Evolutionary conservation across 805 yeast genomes (phyloP), one percentile per base, ranked within the genome.

Genomic region (Allodekkera sacchari): DNA sequence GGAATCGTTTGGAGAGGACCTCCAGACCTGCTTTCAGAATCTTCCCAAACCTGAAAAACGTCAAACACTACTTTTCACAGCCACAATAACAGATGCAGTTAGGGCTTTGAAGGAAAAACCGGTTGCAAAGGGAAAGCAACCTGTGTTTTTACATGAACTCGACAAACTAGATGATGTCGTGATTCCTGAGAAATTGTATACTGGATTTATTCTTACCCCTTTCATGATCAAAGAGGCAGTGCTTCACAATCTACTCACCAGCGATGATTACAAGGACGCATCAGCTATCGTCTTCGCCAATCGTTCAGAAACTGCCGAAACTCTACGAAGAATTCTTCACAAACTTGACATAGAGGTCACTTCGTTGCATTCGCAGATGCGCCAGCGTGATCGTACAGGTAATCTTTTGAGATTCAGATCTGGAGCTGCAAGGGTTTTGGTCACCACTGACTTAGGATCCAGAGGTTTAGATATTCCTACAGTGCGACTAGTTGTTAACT

Each of bases 381-480:
- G 89, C 1, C 99, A 92, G 59, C 59, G 68, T 18, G 97, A 92
- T 52, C 73, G 99, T 57, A 77, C 89, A 16, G 85, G 83, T 53
- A 83, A 96, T 0, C 63, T 92, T 34, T 97, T 88, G 42, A 66
- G 97, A 47, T 92, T 92, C 60, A 73, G 89, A 48, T 96, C 97
- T 0, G 82, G 83, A 34, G 96, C 95, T 4, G 97, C 97, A 0
- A 70, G 94, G 28, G 84, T 92, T 1, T 61, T 92, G 34, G 78
- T 92, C 12, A 96, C 97, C 6, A 92, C 99, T 0, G 98, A 92
- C 57, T 83, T 82, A 30, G 94, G 88, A n/a, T 85, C 89, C 7
- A 75, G 94, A 67, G 94, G 94, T 38, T 66, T 82, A 48, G 94
- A 82, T 68, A 82, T 82, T 33, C 89, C 94, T 9, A 63, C 75